Conservation (phyloP, 2,329 filamentous ascomycete species). For the Thielaviopsis populi region DNA sequence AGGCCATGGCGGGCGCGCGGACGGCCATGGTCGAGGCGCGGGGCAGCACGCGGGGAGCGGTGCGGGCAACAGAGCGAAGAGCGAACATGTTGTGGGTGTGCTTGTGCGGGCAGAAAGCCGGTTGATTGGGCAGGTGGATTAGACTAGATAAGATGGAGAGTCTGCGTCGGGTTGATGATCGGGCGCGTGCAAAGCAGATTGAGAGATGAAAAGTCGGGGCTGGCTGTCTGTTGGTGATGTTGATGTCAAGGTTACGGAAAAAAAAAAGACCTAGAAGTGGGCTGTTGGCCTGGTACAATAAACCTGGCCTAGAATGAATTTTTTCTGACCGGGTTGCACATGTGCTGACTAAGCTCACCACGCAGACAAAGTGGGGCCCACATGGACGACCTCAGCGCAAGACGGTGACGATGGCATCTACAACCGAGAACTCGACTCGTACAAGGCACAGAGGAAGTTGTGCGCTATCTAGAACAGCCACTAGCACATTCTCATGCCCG, state of each 20-base stretch:
- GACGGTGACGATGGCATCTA: background rate
- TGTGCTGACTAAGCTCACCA: background rate
- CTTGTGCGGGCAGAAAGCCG: too few species aligned
- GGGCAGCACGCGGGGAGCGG: conserved; percentile 45
- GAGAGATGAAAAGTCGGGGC: too few species aligned
- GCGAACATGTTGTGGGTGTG: conserved; percentile 44
- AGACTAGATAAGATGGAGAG: background rate
- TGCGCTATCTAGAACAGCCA: too few species aligned
- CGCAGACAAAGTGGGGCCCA: background rate
- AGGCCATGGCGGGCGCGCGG: conserved; percentile 6
- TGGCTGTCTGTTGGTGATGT: too few species aligned
- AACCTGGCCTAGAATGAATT: background rate
- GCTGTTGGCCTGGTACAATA: too few species aligned
- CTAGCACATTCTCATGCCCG: too few species aligned
- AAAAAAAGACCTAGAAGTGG: too few species aligned
- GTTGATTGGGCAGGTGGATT: background rate
- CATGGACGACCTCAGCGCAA: background rate
- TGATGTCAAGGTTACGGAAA: too few species aligned
- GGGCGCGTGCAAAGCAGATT: too few species aligned
- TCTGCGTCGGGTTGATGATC: too few species aligned
- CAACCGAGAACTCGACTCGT: too few species aligned
- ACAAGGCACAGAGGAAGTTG: too few species aligned
- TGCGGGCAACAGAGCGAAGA: conserved; percentile 43
- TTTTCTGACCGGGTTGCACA: background rate
- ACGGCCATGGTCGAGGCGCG: conserved; percentile 10